Percentiles rank a stretch among this genome's conserved stretches.
These are phyloP conservation scores for Populus ilicifolia DNA, from an alignment of 345 rosid species.

Conservation along the genomic window DNA sequence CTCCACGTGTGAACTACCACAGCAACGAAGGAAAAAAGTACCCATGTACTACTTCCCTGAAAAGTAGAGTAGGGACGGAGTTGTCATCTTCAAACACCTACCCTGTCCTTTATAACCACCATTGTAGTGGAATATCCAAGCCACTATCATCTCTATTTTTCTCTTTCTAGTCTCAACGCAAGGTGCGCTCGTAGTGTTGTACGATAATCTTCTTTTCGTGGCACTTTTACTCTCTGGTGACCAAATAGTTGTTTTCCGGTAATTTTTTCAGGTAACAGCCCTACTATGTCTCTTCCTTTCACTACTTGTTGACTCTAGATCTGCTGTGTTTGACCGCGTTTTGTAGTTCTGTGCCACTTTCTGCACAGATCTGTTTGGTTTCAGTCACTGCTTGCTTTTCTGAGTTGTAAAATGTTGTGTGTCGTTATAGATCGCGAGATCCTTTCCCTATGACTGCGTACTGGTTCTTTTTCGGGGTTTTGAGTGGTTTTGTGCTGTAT, in stretches of 20 bases:
- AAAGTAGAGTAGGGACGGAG: constrained; percentile 9
- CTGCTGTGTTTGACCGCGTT: neutral
- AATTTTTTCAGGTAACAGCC: constrained; percentile 6
- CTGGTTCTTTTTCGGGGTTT: neutral
- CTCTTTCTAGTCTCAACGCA: neutral
- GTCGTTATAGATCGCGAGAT: constrained; percentile 3
- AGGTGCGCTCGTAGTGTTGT: neutral
- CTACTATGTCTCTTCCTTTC: neutral
- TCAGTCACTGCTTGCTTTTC: neutral
- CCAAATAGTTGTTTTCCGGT: constrained; percentile 15
- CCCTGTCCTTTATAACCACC: constrained; percentile 25
- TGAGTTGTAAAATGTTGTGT: neutral
- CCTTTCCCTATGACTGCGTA: neutral
- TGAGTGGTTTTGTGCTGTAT: neutral
- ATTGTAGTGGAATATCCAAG: neutral
- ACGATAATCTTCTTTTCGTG: neutral
- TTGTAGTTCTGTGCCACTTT: neutral
- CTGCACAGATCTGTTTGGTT: constrained; percentile 20
- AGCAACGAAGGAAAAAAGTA: neutral
- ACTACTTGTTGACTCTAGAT: neutral
- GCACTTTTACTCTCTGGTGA: neutral
- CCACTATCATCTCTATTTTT: neutral
- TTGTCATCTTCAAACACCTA: constrained; percentile 40
- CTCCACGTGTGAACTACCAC: neutral
- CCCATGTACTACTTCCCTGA: neutral